These are phyloP conservation scores for Coniferiporia weirii DNA, from an alignment of 1,284 basidiomycete species.

Conservation along the genomic window DNA sequence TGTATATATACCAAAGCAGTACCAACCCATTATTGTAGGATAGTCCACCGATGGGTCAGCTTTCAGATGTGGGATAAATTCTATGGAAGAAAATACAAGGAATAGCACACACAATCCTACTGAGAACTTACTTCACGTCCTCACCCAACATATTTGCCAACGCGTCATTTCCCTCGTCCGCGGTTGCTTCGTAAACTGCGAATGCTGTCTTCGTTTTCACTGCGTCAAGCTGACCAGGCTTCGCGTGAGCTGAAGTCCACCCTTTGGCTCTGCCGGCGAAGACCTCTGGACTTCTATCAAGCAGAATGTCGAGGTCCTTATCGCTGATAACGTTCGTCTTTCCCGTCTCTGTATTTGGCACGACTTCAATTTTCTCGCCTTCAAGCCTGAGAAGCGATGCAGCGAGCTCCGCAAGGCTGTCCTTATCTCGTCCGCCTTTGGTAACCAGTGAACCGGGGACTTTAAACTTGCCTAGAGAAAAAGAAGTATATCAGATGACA, in stretches of 20 bases:
- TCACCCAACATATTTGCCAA: constrained; percentile 69
- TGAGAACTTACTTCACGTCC: constrained; percentile 12
- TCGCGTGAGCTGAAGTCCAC: constrained; percentile 52
- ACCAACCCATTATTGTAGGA: neutral
- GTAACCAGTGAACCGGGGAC: constrained; percentile 47
- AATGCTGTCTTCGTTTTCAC: constrained; percentile 58
- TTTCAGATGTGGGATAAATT: no score
- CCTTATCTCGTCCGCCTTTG: constrained; percentile 38
- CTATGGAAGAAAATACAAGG: no score
- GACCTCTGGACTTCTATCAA: constrained; percentile 80
- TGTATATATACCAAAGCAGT: neutral
- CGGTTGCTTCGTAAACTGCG: constrained; percentile 76
- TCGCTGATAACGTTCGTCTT: constrained; percentile 75
- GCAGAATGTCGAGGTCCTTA: constrained; percentile 69
- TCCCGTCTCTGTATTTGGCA: constrained; percentile 63
- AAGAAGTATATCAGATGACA: constrained; percentile 7
- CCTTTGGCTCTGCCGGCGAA: constrained; percentile 74
- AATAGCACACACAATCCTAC: no score
- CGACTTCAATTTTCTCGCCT: constrained; percentile 87
- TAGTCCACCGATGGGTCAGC: no score
- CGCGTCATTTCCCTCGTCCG: constrained; percentile 65
- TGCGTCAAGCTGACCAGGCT: constrained; percentile 24
- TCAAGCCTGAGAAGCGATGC: constrained; percentile 78
- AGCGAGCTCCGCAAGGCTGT: constrained; percentile 77
- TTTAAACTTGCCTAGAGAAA: constrained; percentile 66